Percentiles rank a stretch among this genome's conserved stretches.
Evolutionary conservation across 129 eudicot species (phyloP).

Genomic region (Glebionis coronaria): DNA sequence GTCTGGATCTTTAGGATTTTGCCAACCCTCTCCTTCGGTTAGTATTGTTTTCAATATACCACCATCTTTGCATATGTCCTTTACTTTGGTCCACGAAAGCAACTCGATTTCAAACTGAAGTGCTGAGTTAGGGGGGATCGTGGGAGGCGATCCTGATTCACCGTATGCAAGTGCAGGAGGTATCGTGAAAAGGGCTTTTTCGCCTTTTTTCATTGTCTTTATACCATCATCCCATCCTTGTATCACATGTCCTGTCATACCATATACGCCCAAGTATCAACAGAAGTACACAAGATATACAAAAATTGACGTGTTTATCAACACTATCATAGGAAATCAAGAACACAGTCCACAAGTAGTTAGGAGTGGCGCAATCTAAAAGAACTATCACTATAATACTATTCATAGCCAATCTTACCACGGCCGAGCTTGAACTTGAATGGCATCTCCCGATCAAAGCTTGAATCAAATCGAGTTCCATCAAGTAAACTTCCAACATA

Average conservation of each 20-base stretch:
- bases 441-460: constrained; percentile 28
- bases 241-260: constrained; percentile 68
- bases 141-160: constrained; percentile 59
- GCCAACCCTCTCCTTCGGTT: constrained; percentile 79
- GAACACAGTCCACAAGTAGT: no score
- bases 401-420: constrained; percentile 23
- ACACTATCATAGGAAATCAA: no score
- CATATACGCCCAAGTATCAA: neutral
- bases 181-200: constrained; percentile 55
- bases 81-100: constrained; percentile 57
- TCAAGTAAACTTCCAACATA: constrained; percentile 36
- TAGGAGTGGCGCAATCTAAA: no score
- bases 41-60: constrained; percentile 60
- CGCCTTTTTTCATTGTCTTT: constrained; percentile 73
- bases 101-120: constrained; percentile 69
- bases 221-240: constrained; percentile 87
- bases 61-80: constrained; percentile 70
- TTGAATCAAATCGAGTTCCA: constrained; percentile 36
- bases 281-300: neutral
- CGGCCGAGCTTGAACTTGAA: constrained; percentile 40
- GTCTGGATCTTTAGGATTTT: constrained; percentile 60
- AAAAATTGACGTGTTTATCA: neutral
- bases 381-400: neutral
- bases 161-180: constrained; percentile 76
- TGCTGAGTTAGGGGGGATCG: constrained; percentile 68